Conservation (phyloP, 371 early-diverging fungal genomes). For the Mucor circinelloides region DNA sequence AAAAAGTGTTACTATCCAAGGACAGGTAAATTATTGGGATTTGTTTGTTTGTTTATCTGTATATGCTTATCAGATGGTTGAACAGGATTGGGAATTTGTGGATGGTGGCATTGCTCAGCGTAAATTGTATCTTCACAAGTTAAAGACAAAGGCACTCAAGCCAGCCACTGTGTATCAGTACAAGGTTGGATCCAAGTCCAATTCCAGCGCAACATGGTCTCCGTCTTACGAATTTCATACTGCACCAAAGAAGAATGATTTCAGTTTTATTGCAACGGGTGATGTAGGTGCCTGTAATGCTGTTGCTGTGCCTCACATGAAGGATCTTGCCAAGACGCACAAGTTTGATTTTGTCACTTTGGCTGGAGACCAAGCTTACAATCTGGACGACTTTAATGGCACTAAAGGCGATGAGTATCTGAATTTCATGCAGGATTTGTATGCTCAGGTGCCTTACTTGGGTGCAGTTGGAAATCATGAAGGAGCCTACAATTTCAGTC, state of each 20-base stretch:
- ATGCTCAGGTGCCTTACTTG: constrained; percentile 42
- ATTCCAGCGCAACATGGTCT: constrained; percentile 22
- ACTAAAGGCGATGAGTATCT: constrained; percentile 50
- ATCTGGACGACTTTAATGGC: constrained; percentile 47
- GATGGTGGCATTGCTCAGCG: constrained; percentile 37
- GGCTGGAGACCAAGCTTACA: constrained; percentile 51
- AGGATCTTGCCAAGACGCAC: constrained; percentile 33
- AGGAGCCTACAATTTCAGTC: constrained; percentile 44
- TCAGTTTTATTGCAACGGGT: constrained; percentile 45
- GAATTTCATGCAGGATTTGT: constrained; percentile 44
- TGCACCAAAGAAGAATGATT: constrained; percentile 24
- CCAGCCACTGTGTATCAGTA: constrained; percentile 31
- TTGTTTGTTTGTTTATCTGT: background rate
- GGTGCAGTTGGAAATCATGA: constrained; percentile 52
- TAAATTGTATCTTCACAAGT: constrained; percentile 28
- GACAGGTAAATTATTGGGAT: constrained; percentile 12
- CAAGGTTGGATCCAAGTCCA: constrained; percentile 29
- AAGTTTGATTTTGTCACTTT: constrained; percentile 50
- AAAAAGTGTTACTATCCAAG: constrained; percentile 1
- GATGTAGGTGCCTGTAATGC: constrained; percentile 52
- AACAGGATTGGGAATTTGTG: constrained; percentile 38
- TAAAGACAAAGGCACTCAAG: constrained; percentile 23
- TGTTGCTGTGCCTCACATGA: constrained; percentile 37
- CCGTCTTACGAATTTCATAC: constrained; percentile 44
- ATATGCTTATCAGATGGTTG: background rate